Base-by-base conservation (phyloP, 2,329 filamentous ascomycete genomes). In the Trichoderma sp. region DNA sequence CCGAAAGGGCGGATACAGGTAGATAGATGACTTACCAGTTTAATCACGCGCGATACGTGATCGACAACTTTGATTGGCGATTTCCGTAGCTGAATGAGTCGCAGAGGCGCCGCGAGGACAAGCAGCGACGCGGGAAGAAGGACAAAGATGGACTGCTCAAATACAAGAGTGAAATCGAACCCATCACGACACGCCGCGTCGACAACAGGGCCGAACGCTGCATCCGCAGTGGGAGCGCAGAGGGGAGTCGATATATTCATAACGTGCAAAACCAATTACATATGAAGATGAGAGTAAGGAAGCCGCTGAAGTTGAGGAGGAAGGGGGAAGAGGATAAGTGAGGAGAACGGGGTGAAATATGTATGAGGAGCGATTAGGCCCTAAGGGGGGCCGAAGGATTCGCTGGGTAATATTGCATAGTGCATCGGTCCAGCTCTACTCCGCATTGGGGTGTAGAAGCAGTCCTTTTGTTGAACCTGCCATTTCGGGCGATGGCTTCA, bases 111-210 rank as follows among this genome's bases (percentile, higher is more conserved):
- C 5, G 74, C 73, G 9, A 81, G 28, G 6, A 82, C 65, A 9
- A 82, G 74, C 43, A 80, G 50, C 15, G 74, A 75, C 9, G 79
- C 78, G 2, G 80, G 81, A 2, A 75, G 73, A 9, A 80, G 76
- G 43, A 78, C 75, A 50, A 83, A 77, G 61, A 82, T 74, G 34
- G 77, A 79, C 28, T 82, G 79, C 72, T 83, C 80, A 61, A 88
- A 81, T n/a, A 84, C 82, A 15, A 88, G 77, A 3, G 84, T 85
- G 61, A 87, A 84, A 76, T 89, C 87, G 69, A 85, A 85, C 17
- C 82, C 77, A 50, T 82, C 79, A 23, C 83, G 82, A 20, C 83
- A 82, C 57, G 73, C 64, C 12, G 72, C 57, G 20, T 62, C 71
- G 28, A 78, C 70, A 9, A 78, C 65, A 3, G 77, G 77, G 3